phyloP scores from a whole-genome alignment of 306 rosid species.

The Glycine soja region DNA sequence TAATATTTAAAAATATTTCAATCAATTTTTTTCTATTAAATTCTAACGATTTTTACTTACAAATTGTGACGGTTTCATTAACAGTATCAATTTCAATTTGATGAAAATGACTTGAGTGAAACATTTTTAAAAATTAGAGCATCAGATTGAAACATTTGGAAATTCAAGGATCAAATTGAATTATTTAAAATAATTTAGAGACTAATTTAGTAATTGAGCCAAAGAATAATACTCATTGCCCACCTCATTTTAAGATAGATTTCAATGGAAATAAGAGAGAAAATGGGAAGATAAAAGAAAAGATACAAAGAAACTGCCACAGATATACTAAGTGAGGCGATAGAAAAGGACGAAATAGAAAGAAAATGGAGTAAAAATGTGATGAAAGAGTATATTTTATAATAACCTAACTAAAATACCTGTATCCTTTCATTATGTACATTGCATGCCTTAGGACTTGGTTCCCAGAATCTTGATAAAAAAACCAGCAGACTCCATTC shows the following conservation, averaged over 20 bases:
- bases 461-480: too few relatives aligned
- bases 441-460: slow-evolving; percentile 1
- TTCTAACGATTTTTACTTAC: too few relatives aligned
- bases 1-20: too few relatives aligned
- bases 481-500: neutral
- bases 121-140: too few relatives aligned
- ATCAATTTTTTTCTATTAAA: too few relatives aligned
- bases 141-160: too few relatives aligned
- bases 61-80: too few relatives aligned
- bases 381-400: neutral
- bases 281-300: neutral
- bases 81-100: too few relatives aligned
- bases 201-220: too few relatives aligned
- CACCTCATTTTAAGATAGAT: neutral
- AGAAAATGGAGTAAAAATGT: neutral
- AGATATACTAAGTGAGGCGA: neutral
- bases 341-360: neutral
- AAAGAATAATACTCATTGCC: neutral
- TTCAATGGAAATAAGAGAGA: neutral
- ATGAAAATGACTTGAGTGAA: too few relatives aligned
- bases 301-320: neutral
- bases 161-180: too few relatives aligned
- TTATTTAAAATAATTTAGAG: too few relatives aligned
- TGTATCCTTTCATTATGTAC: slow-evolving; percentile 22
- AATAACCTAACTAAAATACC: neutral